phyloP scores from a whole-genome alignment of 768 basidiomycete genomes.

The Termitomyces sp. region DNA sequence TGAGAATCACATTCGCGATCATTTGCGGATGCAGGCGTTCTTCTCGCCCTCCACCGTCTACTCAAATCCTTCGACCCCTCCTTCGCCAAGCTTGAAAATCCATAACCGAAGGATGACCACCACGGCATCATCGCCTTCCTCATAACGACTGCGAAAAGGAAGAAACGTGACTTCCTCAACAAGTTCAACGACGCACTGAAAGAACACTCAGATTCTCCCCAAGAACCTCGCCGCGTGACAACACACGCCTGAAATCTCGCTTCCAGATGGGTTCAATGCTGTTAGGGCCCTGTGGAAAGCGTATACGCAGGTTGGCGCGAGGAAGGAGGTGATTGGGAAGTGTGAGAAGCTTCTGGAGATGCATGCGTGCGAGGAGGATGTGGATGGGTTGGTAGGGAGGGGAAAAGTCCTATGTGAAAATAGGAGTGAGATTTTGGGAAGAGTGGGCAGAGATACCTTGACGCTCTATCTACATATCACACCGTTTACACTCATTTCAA shows the following conservation, averaged over 20 bases:
- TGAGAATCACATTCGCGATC: no score
- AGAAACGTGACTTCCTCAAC: constrained; percentile 51
- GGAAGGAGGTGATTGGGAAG: constrained; percentile 44
- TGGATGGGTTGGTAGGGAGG: constrained; percentile 72
- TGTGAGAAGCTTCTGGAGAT: constrained; percentile 71
- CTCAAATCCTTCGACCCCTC: constrained; percentile 77
- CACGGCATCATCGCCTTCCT: no score
- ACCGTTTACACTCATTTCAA: no score
- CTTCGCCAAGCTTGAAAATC: constrained; percentile 62
- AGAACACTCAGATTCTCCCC: constrained; percentile 40
- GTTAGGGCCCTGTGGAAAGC: constrained; percentile 70
- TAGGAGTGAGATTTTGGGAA: constrained; percentile 90
- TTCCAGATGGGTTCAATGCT: constrained; percentile 48
- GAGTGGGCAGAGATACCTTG: constrained; percentile 70
- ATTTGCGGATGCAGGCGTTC: no score
- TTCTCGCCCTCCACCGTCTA: no score
- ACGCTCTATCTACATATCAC: no score
- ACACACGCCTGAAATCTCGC: constrained; percentile 34
- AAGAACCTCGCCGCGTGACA: constrained; percentile 19
- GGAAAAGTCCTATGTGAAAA: constrained; percentile 68
- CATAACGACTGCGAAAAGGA: constrained; percentile 41
- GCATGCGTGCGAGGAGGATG: constrained; percentile 63
- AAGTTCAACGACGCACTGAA: constrained; percentile 65
- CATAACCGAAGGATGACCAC: constrained; percentile 65
- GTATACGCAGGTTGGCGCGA: constrained; percentile 58